phyloP scores from a whole-genome alignment of 2,329 filamentous ascomycete genomes.

The Dothistroma pini region DNA sequence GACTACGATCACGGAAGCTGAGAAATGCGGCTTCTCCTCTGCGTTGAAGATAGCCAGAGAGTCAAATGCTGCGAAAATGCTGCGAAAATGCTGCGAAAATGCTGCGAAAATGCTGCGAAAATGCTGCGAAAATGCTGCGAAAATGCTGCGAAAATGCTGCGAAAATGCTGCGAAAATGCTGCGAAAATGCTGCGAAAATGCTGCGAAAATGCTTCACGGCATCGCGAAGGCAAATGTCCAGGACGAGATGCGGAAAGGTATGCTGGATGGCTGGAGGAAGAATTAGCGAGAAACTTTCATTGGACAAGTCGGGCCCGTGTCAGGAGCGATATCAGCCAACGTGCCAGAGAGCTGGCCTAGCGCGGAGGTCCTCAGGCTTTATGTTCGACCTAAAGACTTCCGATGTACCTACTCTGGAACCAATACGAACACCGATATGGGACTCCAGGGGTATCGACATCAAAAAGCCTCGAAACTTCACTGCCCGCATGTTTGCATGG shows the following conservation, averaged over 20 bases:
- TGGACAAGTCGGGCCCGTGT: background rate
- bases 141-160: too few species aligned
- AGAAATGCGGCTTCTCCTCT: background rate
- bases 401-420: background rate
- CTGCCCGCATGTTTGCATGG: constrained; percentile 1
- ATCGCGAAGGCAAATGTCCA: background rate
- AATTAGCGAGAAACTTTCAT: background rate
- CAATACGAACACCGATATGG: background rate
- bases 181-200: too few species aligned
- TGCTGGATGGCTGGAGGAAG: background rate
- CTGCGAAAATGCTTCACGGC: background rate
- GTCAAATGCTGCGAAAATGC: background rate
- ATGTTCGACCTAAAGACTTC: background rate
- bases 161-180: too few species aligned
- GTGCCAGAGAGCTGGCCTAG: background rate
- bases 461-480: background rate
- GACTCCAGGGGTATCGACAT: background rate
- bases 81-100: too few species aligned
- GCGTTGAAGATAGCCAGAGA: background rate
- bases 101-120: too few species aligned
- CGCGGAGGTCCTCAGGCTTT: background rate
- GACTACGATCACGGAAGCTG: background rate
- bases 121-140: too few species aligned
- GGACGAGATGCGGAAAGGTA: background rate
- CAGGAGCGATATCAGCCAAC: background rate